A percentile compares a stretch with the other conserved stretches of the same genome.
Evolutionary conservation across 805 yeast species (phyloP).

Genomic region (Sungouiozyma ichnusensis): DNA sequence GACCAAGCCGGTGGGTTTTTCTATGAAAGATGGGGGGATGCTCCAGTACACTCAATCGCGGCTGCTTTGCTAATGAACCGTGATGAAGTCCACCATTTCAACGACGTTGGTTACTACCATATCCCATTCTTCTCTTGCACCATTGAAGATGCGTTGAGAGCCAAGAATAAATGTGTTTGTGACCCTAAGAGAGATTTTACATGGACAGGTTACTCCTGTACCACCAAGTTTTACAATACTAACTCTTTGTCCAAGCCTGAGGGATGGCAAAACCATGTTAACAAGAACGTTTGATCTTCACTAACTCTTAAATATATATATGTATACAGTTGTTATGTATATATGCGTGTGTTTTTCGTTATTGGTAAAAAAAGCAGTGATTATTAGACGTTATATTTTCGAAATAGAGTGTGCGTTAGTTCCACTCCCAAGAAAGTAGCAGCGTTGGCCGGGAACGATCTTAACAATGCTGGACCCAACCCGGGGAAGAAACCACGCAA

Average conservation of each 20-base stretch:
- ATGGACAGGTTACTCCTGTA: conserved; percentile 66
- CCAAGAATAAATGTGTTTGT: conserved; percentile 59
- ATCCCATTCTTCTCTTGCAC: conserved; percentile 78
- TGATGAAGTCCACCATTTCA: conserved; percentile 67
- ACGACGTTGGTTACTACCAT: conserved; percentile 78
- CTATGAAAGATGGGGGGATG: conserved; percentile 93
- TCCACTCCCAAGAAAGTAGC: conserved; percentile 97
- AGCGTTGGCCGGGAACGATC: conserved; percentile 98
- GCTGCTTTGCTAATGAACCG: conserved; percentile 67
- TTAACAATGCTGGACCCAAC: conserved; percentile 83
- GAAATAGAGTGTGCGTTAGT: conserved; percentile 42
- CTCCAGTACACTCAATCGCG: conserved; percentile 85
- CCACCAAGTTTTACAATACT: conserved; percentile 48
- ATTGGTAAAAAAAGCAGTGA: neutral
- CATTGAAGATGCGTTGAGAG: conserved; percentile 49
- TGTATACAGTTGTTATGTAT: neutral
- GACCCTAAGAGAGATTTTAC: conserved; percentile 62
- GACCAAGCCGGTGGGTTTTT: conserved; percentile 86
- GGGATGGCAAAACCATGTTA: conserved; percentile 46
- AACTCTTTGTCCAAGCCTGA: conserved; percentile 48
- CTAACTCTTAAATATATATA: neutral
- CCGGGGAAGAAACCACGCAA: conserved; percentile 94
- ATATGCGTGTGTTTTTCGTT: neutral
- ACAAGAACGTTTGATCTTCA: conserved; percentile 1
- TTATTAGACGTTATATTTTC: conserved; percentile 22